Evolutionary conservation across 495 filamentous ascomycete species (phyloP).

Genomic region (Parachaetomium inaequale): DNA sequence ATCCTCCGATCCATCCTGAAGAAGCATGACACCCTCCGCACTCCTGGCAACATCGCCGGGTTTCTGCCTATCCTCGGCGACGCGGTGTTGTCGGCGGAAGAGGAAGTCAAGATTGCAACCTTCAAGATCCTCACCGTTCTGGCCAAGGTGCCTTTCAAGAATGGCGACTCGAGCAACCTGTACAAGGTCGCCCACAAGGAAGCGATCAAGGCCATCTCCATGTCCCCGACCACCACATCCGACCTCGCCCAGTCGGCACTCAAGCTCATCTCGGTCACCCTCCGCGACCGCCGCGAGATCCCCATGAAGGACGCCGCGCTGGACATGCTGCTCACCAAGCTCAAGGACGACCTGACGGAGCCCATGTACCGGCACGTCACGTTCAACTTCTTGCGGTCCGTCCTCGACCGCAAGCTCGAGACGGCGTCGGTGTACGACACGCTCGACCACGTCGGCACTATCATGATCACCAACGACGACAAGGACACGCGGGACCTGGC

Average conservation of each 20-base stretch:
- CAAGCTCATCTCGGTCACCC: conserved; percentile 79
- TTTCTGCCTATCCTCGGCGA: conserved; percentile 89
- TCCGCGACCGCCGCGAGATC: conserved; percentile 73
- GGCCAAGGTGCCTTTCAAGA: conserved; percentile 75
- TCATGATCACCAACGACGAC: conserved; percentile 96
- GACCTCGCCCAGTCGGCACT: conserved; percentile 81
- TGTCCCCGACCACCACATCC: conserved; percentile 66
- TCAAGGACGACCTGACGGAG: conserved; percentile 88
- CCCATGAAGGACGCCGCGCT: conserved; percentile 75
- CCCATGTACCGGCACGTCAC: conserved; percentile 85
- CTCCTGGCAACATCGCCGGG: conserved; percentile 69
- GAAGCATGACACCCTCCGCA: conserved; percentile 76
- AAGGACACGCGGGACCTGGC: conserved; percentile 79
- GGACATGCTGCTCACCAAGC: conserved; percentile 74
- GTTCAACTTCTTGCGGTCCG: conserved; percentile 86
- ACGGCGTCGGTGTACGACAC: conserved; percentile 87
- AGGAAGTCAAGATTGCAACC: conserved; percentile 84
- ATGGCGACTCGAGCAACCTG: conserved; percentile 64
- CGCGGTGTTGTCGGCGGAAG: conserved; percentile 72
- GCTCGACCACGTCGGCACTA: conserved; percentile 77
- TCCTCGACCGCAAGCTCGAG: conserved; percentile 78
- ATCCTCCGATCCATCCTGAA: conserved; percentile 74
- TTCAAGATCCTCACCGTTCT: conserved; percentile 79
- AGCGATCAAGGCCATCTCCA: conserved; percentile 62
- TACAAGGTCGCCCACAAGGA: conserved; percentile 82